Evolutionary conservation across 2,329 filamentous ascomycete species (phyloP).

Genomic region (Exophiala aquamarina): DNA sequence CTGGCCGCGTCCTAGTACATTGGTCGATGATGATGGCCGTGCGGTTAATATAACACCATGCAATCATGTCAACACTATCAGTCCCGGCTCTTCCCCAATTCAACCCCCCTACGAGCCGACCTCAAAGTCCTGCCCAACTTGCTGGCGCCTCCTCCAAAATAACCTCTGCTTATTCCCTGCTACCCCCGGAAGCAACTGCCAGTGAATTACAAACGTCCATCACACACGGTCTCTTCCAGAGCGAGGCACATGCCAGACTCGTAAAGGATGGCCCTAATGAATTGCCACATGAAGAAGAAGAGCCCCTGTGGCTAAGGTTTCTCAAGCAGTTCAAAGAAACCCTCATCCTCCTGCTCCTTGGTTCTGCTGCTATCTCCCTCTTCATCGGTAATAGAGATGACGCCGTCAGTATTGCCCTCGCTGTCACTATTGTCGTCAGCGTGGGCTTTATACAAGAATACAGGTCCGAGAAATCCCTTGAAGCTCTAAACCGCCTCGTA

Average conservation of each 20-base stretch:
- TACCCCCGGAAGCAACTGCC: slow-evolving; percentile 78
- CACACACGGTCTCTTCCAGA: slow-evolving; percentile 73
- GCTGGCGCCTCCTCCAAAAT: slow-evolving; percentile 34
- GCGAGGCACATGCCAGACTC: slow-evolving; percentile 77
- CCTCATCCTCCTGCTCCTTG: slow-evolving; percentile 85
- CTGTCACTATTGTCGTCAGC: slow-evolving; percentile 93
- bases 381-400: slow-evolving; percentile 93
- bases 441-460: slow-evolving; percentile 98
- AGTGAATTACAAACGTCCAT: slow-evolving; percentile 79
- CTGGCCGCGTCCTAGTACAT: not conserved
- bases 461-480: slow-evolving; percentile 93
- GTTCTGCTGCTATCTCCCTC: slow-evolving; percentile 83
- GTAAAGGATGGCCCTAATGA: slow-evolving; percentile 87
- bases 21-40: slow-evolving; percentile 12
- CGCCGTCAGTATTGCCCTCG: slow-evolving; percentile 90
- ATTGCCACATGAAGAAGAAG: slow-evolving; percentile 87
- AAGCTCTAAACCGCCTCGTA: slow-evolving; percentile 88
- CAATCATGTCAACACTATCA: slow-evolving; percentile 63
- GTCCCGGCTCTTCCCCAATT: slow-evolving; percentile 60
- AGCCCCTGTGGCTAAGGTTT: slow-evolving; percentile 93
- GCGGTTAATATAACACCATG: slow-evolving; percentile 40
- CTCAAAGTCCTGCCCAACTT: slow-evolving; percentile 15
- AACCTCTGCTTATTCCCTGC: slow-evolving; percentile 57
- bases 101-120: slow-evolving; percentile 40
- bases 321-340: slow-evolving; percentile 96